Evolutionary conservation across 352 stramenopile species (phyloP).

Genomic region (Phytophthora macrochlamydospora): DNA sequence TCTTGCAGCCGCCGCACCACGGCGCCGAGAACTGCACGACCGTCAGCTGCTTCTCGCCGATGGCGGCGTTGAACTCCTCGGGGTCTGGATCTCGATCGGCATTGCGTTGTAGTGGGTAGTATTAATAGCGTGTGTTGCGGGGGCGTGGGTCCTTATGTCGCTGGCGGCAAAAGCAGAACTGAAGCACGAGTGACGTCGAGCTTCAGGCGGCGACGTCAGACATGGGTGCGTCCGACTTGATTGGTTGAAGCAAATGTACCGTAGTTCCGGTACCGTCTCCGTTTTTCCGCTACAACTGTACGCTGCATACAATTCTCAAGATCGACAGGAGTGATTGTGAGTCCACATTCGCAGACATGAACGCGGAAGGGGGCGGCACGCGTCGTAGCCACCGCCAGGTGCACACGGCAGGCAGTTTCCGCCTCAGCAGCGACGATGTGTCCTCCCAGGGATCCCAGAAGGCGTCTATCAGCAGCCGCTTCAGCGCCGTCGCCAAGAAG

Average conservation of each 20-base stretch:
- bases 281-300: no score
- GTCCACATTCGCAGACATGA: slow-evolving; percentile 22
- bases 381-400: slow-evolving; percentile 24
- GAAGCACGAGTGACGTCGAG: slow-evolving; percentile 18
- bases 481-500: slow-evolving; percentile 21
- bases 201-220: slow-evolving; percentile 28
- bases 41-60: slow-evolving; percentile 54
- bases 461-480: slow-evolving; percentile 4
- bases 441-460: slow-evolving; percentile 1
- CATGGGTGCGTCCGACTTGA: slow-evolving; percentile 12
- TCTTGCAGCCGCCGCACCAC: slow-evolving; percentile 83
- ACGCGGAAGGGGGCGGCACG: slow-evolving; percentile 23
- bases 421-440: slow-evolving; percentile 29
- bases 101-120: slow-evolving; percentile 4
- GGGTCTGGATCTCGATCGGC: slow-evolving; percentile 50
- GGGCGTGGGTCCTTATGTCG: not conserved
- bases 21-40: slow-evolving; percentile 71
- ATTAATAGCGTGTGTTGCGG: not conserved
- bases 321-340: slow-evolving; percentile 7
- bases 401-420: slow-evolving; percentile 19
- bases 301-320: not conserved
- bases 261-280: no score
- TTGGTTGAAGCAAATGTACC: not conserved
- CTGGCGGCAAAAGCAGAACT: slow-evolving; percentile 29
- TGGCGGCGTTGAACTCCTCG: slow-evolving; percentile 55